Conservation (phyloP, 2,329 filamentous ascomycete species). For the Volutella citrinella region DNA sequence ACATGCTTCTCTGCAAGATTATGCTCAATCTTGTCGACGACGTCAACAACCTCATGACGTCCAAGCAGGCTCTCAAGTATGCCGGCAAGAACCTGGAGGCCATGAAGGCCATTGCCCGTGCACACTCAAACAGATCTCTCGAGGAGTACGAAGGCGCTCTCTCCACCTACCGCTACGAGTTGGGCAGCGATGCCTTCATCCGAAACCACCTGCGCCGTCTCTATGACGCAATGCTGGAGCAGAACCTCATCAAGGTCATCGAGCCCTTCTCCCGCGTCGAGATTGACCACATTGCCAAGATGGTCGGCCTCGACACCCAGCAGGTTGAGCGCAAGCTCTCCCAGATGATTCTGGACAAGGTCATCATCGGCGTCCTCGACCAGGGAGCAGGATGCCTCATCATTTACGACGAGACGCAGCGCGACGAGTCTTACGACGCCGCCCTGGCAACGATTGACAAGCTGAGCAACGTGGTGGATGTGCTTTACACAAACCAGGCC, state of each 20-base stretch:
- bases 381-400: conserved; percentile 97
- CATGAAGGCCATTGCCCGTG: conserved; percentile 97
- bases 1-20: conserved; percentile 99
- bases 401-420: conserved; percentile 91
- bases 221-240: conserved; percentile 98
- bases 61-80: conserved; percentile 96
- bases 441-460: conserved; percentile 95
- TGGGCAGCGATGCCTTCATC: conserved; percentile 93
- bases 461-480: conserved; percentile 94
- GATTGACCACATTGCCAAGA: conserved; percentile 94
- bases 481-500: conserved; percentile 96
- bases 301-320: conserved; percentile 92
- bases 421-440: conserved; percentile 91
- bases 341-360: conserved; percentile 99
- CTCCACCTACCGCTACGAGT: conserved; percentile 85
- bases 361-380: conserved; percentile 95
- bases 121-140: conserved; percentile 90
- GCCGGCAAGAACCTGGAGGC: conserved; percentile 94
- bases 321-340: conserved; percentile 98
- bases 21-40: conserved; percentile 98
- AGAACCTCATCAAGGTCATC: conserved; percentile 99
- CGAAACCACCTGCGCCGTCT: conserved; percentile 92
- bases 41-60: conserved; percentile 89
- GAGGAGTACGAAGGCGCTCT: conserved; percentile 97
- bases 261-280: conserved; percentile 97